phyloP scores from a whole-genome alignment of 2,329 filamentous ascomycete species.

The Aspergillus floridensis region DNA sequence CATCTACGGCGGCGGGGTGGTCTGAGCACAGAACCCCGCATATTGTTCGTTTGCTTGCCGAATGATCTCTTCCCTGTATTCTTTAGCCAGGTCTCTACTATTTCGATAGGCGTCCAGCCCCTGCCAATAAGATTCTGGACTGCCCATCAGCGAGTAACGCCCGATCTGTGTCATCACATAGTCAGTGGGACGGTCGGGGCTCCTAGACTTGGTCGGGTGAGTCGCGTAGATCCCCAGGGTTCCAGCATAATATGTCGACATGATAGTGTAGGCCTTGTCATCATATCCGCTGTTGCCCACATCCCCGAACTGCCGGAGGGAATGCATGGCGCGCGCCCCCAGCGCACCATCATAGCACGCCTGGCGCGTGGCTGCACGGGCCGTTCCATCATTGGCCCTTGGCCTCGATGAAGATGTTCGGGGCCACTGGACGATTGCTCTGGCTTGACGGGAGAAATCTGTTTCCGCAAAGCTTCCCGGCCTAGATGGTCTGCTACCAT shows the following conservation, averaged over 20 bases:
- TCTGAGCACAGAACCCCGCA: too few species aligned
- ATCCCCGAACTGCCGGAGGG: not conserved
- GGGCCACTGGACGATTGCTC: not conserved
- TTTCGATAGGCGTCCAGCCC: slow-evolving; percentile 4
- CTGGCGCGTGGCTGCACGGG: not conserved
- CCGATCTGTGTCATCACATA: slow-evolving; percentile 5
- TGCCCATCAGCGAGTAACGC: not conserved
- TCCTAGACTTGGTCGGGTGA: not conserved
- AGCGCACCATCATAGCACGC: slow-evolving; percentile 4
- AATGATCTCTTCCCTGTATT: not conserved
- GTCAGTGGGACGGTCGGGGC: not conserved
- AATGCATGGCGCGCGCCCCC: not conserved
- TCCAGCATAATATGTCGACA: not conserved
- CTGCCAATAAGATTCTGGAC: not conserved
- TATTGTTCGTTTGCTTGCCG: too few species aligned
- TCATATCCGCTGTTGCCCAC: not conserved
- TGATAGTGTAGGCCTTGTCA: slow-evolving; percentile 3
- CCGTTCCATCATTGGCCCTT: not conserved
- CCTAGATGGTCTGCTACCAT: too few species aligned
- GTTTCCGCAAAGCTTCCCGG: not conserved
- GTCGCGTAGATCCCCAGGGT: not conserved
- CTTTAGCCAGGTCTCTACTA: slow-evolving; percentile 1
- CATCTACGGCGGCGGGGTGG: too few species aligned
- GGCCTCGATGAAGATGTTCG: not conserved
- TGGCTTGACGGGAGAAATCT: not conserved